phyloP scores from a whole-genome alignment of 345 rosid genomes.

The Syzygium oleosum region DNA sequence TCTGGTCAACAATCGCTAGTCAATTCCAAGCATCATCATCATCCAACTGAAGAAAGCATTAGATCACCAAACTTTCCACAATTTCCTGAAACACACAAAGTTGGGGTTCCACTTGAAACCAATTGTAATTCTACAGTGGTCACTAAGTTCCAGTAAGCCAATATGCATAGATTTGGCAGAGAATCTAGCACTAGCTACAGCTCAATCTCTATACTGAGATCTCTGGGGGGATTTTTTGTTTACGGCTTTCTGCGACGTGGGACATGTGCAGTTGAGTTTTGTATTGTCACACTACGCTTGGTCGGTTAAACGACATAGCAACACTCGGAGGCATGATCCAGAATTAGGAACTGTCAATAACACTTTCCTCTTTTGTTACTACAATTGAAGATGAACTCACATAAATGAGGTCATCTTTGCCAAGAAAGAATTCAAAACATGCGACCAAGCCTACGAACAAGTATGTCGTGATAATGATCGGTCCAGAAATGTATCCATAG shows the following conservation, averaged over 20 bases:
- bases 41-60: not conserved
- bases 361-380: not conserved
- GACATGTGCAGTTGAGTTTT: not conserved
- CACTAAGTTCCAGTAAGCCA: not conserved
- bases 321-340: not conserved
- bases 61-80: not conserved
- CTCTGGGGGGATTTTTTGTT: not conserved
- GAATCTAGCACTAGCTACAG: not conserved
- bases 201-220: not conserved
- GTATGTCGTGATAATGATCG: not conserved
- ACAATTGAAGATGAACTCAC: not conserved
- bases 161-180: not conserved
- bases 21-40: not conserved
- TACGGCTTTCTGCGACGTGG: not conserved
- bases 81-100: not conserved
- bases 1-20: not conserved
- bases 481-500: not conserved
- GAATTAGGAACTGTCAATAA: not conserved
- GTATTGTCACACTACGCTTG: not conserved
- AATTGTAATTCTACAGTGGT: not conserved
- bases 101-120: not conserved
- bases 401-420: not conserved
- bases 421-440: not conserved
- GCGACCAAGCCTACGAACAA: not conserved
- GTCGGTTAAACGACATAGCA: not conserved